phyloP scores from a whole-genome alignment of 352 stramenopile genomes.

The Phytopythium litorale region DNA sequence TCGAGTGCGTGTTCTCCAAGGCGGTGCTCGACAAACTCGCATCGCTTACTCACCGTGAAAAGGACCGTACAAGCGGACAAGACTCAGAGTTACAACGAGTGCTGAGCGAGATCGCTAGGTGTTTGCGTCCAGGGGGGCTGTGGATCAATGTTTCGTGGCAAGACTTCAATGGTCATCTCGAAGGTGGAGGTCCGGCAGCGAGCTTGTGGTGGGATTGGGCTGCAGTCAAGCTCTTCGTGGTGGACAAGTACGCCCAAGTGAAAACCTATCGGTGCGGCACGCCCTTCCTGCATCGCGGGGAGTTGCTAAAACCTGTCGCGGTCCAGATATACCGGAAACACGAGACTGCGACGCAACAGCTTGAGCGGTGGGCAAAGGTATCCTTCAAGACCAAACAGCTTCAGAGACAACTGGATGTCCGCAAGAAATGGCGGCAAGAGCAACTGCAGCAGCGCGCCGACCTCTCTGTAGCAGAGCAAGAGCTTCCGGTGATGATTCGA shows the following conservation, averaged over 20 bases:
- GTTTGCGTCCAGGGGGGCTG: background rate
- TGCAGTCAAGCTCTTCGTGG: background rate
- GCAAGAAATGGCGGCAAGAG: background rate
- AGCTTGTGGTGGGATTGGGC: background rate
- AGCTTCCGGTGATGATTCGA: background rate
- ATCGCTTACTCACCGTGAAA: background rate
- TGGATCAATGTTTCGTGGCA: constrained; percentile 2
- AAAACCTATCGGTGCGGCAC: constrained; percentile 2
- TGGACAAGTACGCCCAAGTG: background rate
- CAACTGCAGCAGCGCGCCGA: background rate
- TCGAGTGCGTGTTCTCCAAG: constrained; percentile 3
- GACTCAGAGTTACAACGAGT: background rate
- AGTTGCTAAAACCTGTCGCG: background rate
- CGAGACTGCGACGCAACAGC: background rate
- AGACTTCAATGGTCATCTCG: background rate
- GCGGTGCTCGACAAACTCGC: constrained; percentile 2
- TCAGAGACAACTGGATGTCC: background rate
- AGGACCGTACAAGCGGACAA: background rate
- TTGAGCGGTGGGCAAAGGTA: background rate
- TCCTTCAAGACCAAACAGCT: constrained; percentile 2
- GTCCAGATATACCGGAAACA: background rate
- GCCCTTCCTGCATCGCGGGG: background rate
- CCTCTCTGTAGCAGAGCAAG: background rate
- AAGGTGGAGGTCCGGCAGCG: background rate
- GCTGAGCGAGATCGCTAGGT: constrained; percentile 1